Evolutionary conservation across 73 alveolate species (phyloP).

Genomic region (Tetrahymena borealis): DNA sequence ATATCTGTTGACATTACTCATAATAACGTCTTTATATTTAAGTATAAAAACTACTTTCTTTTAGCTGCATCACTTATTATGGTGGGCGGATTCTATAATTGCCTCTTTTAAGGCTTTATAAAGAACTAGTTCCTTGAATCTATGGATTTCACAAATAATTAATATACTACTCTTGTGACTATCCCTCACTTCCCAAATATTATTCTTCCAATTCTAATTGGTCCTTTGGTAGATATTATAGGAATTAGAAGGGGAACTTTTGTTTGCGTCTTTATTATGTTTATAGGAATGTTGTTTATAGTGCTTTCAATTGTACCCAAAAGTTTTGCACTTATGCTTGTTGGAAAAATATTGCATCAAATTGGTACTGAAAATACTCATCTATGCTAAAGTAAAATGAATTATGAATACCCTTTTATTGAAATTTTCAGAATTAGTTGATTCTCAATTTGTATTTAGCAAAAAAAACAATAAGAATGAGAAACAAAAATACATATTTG

Average conservation of each 20-base stretch:
- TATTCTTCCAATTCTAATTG: background rate
- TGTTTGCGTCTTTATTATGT: background rate
- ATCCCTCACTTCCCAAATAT: background rate
- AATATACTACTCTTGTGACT: background rate
- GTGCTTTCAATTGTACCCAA: background rate
- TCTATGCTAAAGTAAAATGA: background rate
- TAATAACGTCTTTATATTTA: background rate
- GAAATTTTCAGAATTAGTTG: no score
- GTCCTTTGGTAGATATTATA: background rate
- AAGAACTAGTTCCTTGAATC: background rate
- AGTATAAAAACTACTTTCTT: background rate
- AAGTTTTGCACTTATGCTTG: background rate
- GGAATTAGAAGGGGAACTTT: background rate
- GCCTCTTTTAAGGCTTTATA: background rate
- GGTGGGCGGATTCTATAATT: background rate
- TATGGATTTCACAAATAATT: background rate
- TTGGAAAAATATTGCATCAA: background rate
- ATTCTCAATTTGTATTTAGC: no score
- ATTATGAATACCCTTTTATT: no score
- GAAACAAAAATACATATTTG: no score
- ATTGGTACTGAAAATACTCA: background rate
- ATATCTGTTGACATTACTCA: background rate
- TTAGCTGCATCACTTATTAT: background rate
- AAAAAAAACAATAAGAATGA: no score
- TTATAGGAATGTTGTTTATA: background rate